Percentiles rank a stretch among this genome's conserved stretches.
Evolutionary conservation across 2,329 filamentous ascomycete genomes (phyloP).

Genomic region (Zymoseptoria tritici): DNA sequence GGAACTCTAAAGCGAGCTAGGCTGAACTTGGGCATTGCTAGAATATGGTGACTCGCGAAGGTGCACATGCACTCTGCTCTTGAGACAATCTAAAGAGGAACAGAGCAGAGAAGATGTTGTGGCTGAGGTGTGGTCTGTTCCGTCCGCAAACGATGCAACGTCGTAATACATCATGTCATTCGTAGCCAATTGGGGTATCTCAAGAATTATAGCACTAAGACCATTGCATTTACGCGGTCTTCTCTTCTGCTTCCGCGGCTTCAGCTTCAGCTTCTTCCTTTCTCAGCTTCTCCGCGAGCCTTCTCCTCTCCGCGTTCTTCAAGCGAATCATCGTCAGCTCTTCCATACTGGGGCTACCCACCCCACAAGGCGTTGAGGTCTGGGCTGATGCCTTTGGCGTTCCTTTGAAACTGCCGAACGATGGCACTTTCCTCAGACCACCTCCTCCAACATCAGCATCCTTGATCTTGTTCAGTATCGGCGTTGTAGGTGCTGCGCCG

Average conservation of each 20-base stretch:
- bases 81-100: background rate
- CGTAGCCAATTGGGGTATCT: background rate
- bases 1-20: background rate
- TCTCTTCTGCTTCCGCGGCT: background rate
- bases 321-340: constrained; percentile 40
- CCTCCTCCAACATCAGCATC: constrained; percentile 5
- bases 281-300: constrained; percentile 39
- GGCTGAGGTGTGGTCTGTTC: too few species aligned
- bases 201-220: background rate
- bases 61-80: background rate
- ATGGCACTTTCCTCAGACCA: constrained; percentile 32
- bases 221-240: background rate
- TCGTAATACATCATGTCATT: background rate
- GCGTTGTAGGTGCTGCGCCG: background rate
- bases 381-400: constrained; percentile 20
- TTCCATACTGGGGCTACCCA: constrained; percentile 30
- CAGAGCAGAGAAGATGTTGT: background rate
- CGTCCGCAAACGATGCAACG: background rate
- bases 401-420: constrained; percentile 35
- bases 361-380: constrained; percentile 8
- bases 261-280: constrained; percentile 28
- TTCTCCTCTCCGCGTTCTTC: constrained; percentile 38
- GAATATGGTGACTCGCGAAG: background rate
- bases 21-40: background rate
- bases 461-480: constrained; percentile 4